Conservation (phyloP, 2,329 filamentous ascomycete species). For the Phyllosticta citrichinensis region DNA sequence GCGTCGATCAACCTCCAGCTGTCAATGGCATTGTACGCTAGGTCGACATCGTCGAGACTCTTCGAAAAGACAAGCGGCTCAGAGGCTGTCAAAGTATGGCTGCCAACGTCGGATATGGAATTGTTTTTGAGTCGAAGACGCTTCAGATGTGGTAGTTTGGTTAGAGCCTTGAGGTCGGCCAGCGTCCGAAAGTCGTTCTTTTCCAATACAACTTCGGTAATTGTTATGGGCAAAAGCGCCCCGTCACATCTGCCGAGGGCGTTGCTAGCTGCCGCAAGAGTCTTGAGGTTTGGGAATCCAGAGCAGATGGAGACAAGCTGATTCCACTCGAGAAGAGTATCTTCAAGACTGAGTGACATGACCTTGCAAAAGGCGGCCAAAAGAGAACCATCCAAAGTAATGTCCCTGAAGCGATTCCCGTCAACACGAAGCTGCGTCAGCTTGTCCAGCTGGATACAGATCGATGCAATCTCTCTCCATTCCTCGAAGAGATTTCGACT, state of each 20-base stretch:
- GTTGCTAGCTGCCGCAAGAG: constrained; percentile 38
- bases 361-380: constrained; percentile 26
- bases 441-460: constrained; percentile 60
- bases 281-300: constrained; percentile 47
- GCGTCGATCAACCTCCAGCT: constrained; percentile 66
- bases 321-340: constrained; percentile 33
- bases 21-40: constrained; percentile 36
- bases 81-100: constrained; percentile 8
- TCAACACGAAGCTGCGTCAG: constrained; percentile 60
- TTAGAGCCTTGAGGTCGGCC: constrained; percentile 48
- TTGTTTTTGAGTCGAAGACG: constrained; percentile 63
- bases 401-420: constrained; percentile 58
- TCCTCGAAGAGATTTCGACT: constrained; percentile 71
- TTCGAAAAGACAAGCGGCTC: constrained; percentile 10
- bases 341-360: constrained; percentile 39
- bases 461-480: constrained; percentile 55
- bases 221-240: constrained; percentile 35
- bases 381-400: constrained; percentile 17
- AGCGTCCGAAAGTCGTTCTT: constrained; percentile 58
- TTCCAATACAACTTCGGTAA: constrained; percentile 59
- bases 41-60: constrained; percentile 32
- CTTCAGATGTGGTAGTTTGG: constrained; percentile 44
- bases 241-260: constrained; percentile 23
- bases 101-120: constrained; percentile 43
- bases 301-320: constrained; percentile 30